phyloP scores from a whole-genome alignment of 163 green algal species.

The Prototheca stagnorum region DNA sequence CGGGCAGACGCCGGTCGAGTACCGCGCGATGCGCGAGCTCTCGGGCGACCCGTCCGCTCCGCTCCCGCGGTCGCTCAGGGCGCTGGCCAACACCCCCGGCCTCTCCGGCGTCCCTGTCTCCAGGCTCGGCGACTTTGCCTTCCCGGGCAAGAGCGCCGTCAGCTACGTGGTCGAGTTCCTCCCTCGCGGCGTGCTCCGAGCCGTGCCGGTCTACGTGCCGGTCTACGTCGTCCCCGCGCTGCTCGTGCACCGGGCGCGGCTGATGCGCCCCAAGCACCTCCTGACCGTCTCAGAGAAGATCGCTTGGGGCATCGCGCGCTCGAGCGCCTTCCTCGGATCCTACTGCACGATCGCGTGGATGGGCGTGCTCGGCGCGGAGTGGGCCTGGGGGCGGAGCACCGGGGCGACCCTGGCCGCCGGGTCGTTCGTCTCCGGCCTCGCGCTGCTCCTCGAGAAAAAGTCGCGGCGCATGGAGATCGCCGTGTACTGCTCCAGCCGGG shows the following conservation, averaged over 20 bases:
- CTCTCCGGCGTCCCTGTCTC: constrained; percentile 3
- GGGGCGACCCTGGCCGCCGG: constrained; percentile 24
- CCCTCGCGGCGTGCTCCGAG: constrained; percentile 34
- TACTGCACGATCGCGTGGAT: constrained; percentile 58
- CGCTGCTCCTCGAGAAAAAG: constrained; percentile 84
- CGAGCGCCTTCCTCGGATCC: constrained; percentile 53
- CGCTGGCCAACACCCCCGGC: constrained; percentile 30
- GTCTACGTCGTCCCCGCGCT: constrained; percentile 74
- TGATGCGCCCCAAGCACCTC: no score
- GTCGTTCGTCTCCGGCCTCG: constrained; percentile 34
- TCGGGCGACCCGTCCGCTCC: background rate
- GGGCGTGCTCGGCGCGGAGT: constrained; percentile 24
- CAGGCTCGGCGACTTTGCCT: constrained; percentile 27
- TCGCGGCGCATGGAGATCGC: constrained; percentile 85
- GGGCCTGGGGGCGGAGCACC: constrained; percentile 15
- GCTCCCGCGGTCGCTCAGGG: constrained; percentile 1
- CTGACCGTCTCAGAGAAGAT: no score
- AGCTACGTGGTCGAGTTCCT: constrained; percentile 33
- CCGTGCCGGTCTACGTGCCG: constrained; percentile 45
- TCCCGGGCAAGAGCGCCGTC: constrained; percentile 30
- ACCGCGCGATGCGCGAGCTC: constrained; percentile 17
- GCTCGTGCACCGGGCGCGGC: constrained; percentile 60
- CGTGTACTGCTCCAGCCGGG: constrained; percentile 57
- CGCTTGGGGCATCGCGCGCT: no score
- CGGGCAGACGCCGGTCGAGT: constrained; percentile 23